Base-by-base conservation (phyloP, 805 yeast genomes). In the Candida boleticola region DNA sequence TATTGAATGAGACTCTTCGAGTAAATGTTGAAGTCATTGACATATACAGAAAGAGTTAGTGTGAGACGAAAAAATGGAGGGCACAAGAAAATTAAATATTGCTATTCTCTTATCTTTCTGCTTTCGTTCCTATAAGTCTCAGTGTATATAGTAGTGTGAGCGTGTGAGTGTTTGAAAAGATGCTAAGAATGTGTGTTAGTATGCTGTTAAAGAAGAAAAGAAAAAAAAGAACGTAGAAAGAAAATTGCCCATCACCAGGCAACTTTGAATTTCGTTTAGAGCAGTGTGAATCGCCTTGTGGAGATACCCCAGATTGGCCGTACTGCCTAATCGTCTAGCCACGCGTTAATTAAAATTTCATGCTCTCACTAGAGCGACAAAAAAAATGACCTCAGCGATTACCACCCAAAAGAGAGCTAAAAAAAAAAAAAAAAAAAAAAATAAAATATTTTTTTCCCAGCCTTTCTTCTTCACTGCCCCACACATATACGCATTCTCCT, bases 1-100 rank as follows among this genome's bases (percentile, higher is more conserved):
- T 70, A 49, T 68, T 70, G 57, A 73, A 73, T 11, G 76, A 71
- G 2, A 73, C 78, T 36, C 76, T 53, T 39, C 74, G 47, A 10
- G 70, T 41, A 44, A 55, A 63, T 14, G 42, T 36, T 41, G 41
- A 21, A n/a, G 36, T 38, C 39, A 36, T 36, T 14, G 21, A 21
- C 27, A 23, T n/a, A n/a, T n/a, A n/a, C n/a, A n/a, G n/a, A n/a
- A n/a, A n/a, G n/a, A 16, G 33, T 10, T 14, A 16, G 33, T n/a
- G n/a, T 6, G n/a, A 30, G 37, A 34, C 5, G 25, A 9, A 17
- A 36, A 27, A 17, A 13, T 4, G 11, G 31, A n/a, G 9, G 19
- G 3, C 5, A 23, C 29, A 36, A 36, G 36, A 18, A 19, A 33
- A 23, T 7, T 7, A 14, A 31, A 5, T 16, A 9, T 5, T 31